Base-by-base conservation (phyloP, 2,329 filamentous ascomycete genomes). In the Fusarium fracticaudum region DNA sequence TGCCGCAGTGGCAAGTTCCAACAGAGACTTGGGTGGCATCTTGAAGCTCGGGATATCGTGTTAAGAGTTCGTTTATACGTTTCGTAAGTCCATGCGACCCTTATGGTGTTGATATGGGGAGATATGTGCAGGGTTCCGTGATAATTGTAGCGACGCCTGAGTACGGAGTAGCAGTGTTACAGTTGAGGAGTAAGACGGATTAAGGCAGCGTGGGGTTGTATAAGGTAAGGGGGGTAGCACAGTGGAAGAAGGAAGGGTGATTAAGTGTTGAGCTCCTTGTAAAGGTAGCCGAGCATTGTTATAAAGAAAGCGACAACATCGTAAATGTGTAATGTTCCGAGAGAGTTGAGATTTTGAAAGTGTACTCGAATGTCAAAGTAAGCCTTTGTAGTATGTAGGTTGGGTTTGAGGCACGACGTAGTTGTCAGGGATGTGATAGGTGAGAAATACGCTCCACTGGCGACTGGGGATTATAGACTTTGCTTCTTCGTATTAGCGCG, bases 11-110 rank as follows among this genome's bases (percentile, higher is more conserved):
- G 87, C 87, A 69, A 89, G 82, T 13, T 87, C 86, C 53, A 86
- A 79, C 4, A 92, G 84, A 38, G 87, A 87, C 70, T 87, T 86
- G 73, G 84, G 82, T 57, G 84, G 79, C 85, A 86, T 73, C 24
- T 68, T 73, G 50, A 40, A 31, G 35, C 22, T 57, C 57, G n/a
- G 18, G 29, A 14, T 26, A 22, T 18, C 43, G 47, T 37, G 24
- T 37, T 9, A 13, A 20, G 29, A 38, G 18, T 48, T 66, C 18
- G 24, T 44, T 13, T 12, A 41, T 29, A 31, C 26, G 37, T 24
- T 40, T 29, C 11, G 40, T 33, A 33, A 18, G 22, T 12, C 26
- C 57, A 54, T 43, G 33, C 37, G 61, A 62, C 26, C 33, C 37
- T 41, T 24, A 38, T 20, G 15, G 22, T 33, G 50, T 29, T 20